Conservation (phyloP, 208 protist species). For the Perkinsela sp. region DNA sequence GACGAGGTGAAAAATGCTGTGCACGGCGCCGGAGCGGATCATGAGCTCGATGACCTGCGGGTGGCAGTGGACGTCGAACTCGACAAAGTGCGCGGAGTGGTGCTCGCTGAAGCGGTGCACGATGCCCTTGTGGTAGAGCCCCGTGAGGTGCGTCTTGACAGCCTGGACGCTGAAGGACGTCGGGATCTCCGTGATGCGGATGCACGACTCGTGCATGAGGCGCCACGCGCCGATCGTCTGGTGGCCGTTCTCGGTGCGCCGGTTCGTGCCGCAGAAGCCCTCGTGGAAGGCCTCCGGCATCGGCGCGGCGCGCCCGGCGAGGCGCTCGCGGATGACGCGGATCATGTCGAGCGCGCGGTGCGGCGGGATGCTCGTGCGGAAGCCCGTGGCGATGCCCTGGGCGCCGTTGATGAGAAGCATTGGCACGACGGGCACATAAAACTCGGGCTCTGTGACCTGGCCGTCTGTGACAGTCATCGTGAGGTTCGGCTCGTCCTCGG, state of each 20-base stretch:
- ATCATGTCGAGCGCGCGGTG: constrained; percentile 88
- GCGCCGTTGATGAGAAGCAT: constrained; percentile 96
- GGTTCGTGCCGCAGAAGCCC: constrained; percentile 66
- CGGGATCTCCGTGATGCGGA: not conserved
- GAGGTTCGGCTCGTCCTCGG: constrained; percentile 84
- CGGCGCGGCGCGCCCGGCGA: constrained; percentile 40
- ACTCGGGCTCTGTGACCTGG: constrained; percentile 85
- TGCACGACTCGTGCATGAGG: not conserved
- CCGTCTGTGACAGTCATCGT: constrained; percentile 92
- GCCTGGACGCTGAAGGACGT: constrained; percentile 1
- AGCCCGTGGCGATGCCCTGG: constrained; percentile 97
- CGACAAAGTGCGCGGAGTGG: constrained; percentile 2
- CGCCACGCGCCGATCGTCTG: constrained; percentile 15
- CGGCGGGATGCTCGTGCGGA: constrained; percentile 58
- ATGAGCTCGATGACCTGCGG: not conserved
- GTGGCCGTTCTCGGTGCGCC: constrained; percentile 22
- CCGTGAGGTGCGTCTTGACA: constrained; percentile 10
- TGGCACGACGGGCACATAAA: constrained; percentile 94
- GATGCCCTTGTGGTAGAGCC: constrained; percentile 49
- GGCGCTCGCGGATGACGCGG: constrained; percentile 41
- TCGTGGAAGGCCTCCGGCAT: constrained; percentile 77
- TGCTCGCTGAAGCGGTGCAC: constrained; percentile 3
- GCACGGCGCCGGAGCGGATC: not conserved
- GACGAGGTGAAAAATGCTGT: constrained; percentile 2
- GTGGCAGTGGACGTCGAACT: constrained; percentile 5